Evolutionary conservation across 371 early-diverging fungal species (phyloP).

Genomic region (Mucor velutinosus): DNA sequence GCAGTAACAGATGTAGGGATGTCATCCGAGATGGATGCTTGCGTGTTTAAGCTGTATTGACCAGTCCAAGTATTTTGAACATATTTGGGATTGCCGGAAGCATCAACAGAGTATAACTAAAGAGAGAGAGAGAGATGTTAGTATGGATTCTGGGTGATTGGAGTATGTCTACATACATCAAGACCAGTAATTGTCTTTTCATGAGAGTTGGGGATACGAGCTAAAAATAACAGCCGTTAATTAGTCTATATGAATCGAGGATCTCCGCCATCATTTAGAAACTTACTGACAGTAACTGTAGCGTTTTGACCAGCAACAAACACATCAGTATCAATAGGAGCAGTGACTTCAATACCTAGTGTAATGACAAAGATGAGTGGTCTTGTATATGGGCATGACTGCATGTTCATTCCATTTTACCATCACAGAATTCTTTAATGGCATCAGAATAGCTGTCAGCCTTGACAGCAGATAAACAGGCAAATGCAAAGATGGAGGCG

Average conservation of each 20-base stretch:
- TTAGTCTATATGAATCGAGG: background rate
- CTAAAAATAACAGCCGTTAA: constrained; percentile 20
- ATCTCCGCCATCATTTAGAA: background rate
- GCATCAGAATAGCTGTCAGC: constrained; percentile 46
- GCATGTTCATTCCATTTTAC: too few relatives aligned
- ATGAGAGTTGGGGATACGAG: constrained; percentile 24
- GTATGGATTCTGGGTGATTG: background rate
- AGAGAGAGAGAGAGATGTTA: background rate
- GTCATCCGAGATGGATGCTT: constrained; percentile 30
- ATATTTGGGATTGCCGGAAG: constrained; percentile 21
- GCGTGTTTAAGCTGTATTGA: constrained; percentile 22
- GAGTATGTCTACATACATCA: constrained; percentile 22
- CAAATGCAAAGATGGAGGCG: constrained; percentile 32
- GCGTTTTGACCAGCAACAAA: constrained; percentile 25
- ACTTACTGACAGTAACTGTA: constrained; percentile 37
- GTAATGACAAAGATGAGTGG: background rate
- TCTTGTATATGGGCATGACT: background rate
- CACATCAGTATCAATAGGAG: constrained; percentile 15
- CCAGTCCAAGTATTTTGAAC: constrained; percentile 32
- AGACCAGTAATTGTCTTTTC: constrained; percentile 35
- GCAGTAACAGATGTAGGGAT: constrained; percentile 31
- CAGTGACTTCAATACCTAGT: constrained; percentile 28
- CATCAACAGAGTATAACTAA: constrained; percentile 40
- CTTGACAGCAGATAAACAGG: constrained; percentile 25
- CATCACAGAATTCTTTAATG: constrained; percentile 41